Evolutionary conservation across 148 eudicot species (phyloP), one percentile per base, ranked within the genome.

Genomic region (Fagopyrum homotropicum): DNA sequence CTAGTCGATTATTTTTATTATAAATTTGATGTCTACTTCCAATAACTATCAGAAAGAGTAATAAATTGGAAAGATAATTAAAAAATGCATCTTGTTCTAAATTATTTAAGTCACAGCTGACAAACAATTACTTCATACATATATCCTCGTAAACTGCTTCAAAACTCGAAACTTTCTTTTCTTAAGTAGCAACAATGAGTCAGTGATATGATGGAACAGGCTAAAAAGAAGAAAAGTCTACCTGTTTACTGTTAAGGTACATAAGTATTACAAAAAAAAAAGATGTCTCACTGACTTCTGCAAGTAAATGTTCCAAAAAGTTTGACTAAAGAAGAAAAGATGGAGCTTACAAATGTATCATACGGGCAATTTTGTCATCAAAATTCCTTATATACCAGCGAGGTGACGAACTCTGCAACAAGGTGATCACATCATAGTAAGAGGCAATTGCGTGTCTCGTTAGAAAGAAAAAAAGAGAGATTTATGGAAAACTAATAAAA

Each of bases 331-430:
- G 71, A 14, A 40, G 6, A 12, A 66, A 40, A 10, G 47, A 29
- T 29, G 17, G 47, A 66, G 86, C 98, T 94, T 85, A 94, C 97
- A 94, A 82, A 82, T 94, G 98, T 83, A 94, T 88, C 98, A 90
- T 91, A 73, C 47, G 82, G 81, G 84, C 86, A 78, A 80, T 84
- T 59, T 52, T 81, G 77, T 85, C 72, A 59, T 86, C 85, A 56
- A 91, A 94, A 83, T 92, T 94, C 79, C 80, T 76, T 79, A 94
- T 83, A 79, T 88, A 91, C 97, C 96, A 94, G 30, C 98, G 93
- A 79, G 97, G 97, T 75, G 88, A 92, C 84, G 77, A 80, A 74
- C 80, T 83, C 98, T 94, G 93, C 73, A 75, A 75, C 54, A 81
- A 52, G 40, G 51, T 30, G 19, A 46, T 46, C 30, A 15, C 74